A percentile compares a stretch with the other conserved stretches of the same genome.
These are phyloP conservation scores for Hordeum pubiflorum DNA, from an alignment of 202 grass and related monocot genomes.

Conservation along the genomic window DNA sequence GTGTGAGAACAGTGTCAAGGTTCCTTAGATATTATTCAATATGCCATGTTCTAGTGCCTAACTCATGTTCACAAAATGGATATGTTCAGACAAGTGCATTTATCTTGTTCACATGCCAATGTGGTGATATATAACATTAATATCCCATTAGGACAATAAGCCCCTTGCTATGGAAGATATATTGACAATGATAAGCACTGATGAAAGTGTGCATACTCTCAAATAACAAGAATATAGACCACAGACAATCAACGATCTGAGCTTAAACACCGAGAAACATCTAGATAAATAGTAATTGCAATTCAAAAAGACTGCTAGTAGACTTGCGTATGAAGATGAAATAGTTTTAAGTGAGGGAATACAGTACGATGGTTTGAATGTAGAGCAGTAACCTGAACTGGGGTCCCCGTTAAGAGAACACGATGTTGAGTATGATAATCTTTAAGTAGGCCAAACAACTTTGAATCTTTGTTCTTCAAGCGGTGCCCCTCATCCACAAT, in stretches of 20 bases:
- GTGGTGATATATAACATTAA: constrained; percentile 5
- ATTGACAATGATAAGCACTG: constrained; percentile 1
- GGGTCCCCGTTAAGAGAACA: constrained; percentile 95
- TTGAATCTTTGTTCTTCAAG: constrained; percentile 98
- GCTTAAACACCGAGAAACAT: not conserved
- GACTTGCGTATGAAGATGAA: not conserved
- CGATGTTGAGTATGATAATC: constrained; percentile 87
- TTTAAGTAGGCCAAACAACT: constrained; percentile 87
- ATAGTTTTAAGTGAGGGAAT: not conserved
- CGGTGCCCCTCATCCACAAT: constrained; percentile 98
- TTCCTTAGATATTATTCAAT: not conserved
- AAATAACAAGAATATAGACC: not conserved
- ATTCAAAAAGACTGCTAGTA: not conserved
- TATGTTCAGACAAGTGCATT: not conserved
- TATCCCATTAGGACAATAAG: not conserved
- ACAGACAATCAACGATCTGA: not conserved
- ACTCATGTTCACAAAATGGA: not conserved
- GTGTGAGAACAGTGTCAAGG: not conserved
- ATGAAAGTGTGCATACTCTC: not conserved
- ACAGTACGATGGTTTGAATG: not conserved
- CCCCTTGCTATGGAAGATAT: constrained; percentile 5
- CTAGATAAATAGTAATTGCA: not conserved
- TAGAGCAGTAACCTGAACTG: constrained; percentile 69
- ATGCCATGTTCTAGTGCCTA: not conserved
- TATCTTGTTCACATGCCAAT: not conserved